Evolutionary conservation across 108 stramenopile species (phyloP).

Genomic region (Nitzschia sp.): DNA sequence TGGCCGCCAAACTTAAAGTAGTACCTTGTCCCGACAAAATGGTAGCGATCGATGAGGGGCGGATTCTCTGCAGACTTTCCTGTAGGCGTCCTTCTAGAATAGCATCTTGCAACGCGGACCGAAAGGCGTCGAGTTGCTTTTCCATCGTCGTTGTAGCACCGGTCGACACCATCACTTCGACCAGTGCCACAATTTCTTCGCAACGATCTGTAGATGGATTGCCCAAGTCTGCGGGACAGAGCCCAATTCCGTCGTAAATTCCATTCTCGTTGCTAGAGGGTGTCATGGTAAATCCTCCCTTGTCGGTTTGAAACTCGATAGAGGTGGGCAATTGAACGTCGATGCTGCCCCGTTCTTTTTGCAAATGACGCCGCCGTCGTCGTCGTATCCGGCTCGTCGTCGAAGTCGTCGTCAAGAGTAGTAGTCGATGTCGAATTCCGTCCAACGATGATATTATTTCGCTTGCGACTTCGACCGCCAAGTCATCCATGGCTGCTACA

Average conservation of each 20-base stretch:
- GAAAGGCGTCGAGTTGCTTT: background rate
- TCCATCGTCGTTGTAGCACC: background rate
- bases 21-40: background rate
- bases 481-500: background rate
- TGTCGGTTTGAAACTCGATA: background rate
- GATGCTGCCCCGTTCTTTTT: background rate
- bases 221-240: conserved; percentile 1
- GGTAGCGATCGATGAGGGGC: background rate
- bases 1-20: background rate
- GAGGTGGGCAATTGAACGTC: background rate
- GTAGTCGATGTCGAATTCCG: too few relatives aligned
- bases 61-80: background rate
- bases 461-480: background rate
- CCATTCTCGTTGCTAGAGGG: background rate
- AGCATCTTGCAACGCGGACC: background rate
- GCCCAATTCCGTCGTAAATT: background rate
- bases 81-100: background rate
- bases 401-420: too few relatives aligned
- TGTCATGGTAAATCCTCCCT: conserved; percentile 1
- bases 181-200: background rate
- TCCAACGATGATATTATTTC: too few relatives aligned
- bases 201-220: background rate
- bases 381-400: too few relatives aligned
- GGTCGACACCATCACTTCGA: background rate
- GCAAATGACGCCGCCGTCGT: background rate